Conservation (phyloP, 306 rosid genomes). For the Lathyrus tuberosus region DNA sequence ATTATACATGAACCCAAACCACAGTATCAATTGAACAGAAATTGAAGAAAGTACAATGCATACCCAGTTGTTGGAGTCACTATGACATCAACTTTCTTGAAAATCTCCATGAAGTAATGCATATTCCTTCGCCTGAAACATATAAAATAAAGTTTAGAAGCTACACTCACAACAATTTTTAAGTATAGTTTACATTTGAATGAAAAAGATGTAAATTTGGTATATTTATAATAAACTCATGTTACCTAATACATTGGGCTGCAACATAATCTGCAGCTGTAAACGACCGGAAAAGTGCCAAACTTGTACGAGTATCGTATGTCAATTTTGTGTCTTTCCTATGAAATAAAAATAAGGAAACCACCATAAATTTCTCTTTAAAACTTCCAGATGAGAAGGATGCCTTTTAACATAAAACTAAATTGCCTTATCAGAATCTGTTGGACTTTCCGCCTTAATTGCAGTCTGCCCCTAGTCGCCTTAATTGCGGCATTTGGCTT, state of each 20-base stretch:
- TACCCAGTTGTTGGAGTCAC: conserved; percentile 99
- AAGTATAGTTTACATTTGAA: conserved; percentile 8
- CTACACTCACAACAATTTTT: neutral
- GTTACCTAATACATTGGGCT: conserved; percentile 84
- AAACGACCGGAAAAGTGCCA: conserved; percentile 81
- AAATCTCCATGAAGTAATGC: conserved; percentile 87
- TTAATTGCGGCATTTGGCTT: too few species aligned
- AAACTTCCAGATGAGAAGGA: conserved; percentile 28
- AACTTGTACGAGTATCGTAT: conserved; percentile 80
- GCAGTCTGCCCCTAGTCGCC: too few species aligned
- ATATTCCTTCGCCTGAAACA: conserved; percentile 83
- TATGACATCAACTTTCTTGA: conserved; percentile 87
- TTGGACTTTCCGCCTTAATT: too few species aligned
- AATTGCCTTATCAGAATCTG: conserved; percentile 3
- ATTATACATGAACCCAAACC: conserved; percentile 33
- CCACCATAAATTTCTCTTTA: neutral
- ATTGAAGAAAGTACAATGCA: conserved; percentile 35
- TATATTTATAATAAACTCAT: conserved; percentile 18
- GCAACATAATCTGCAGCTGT: conserved; percentile 83
- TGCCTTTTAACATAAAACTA: conserved; percentile 16
- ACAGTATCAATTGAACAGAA: conserved; percentile 18
- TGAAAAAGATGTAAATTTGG: conserved; percentile 25
- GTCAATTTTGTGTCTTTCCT: conserved; percentile 64
- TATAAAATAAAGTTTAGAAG: conserved; percentile 24
- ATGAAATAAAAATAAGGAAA: conserved; percentile 32